Base-by-base conservation (phyloP, 2,329 filamentous ascomycete genomes). In the Aspergillus felis region DNA sequence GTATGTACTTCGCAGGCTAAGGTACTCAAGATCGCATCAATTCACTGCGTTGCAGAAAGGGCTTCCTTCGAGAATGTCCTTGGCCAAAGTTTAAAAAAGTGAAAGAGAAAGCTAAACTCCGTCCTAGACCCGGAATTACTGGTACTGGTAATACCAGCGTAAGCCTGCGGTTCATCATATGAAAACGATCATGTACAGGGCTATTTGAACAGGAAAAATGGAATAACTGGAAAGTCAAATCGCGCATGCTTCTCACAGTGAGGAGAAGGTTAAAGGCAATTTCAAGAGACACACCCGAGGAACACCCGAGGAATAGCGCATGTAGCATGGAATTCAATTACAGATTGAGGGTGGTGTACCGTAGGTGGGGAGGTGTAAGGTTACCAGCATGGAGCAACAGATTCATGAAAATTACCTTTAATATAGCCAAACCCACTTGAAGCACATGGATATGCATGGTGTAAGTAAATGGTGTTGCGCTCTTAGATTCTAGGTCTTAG, bases 61-160 rank as follows among this genome's bases (percentile, higher is more conserved):
- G 44, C 44, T 47, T 47, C 22, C 50, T 56, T 56, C 54, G 54
- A 56, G 54, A 56, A 56, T 29, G 48, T 52, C 54, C 54, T 42
- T 50, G n/a, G 50, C 50, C 46, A 56, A 50, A 50, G 44, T 56
- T 52, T 29, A 29, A 29, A 29, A 29, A 29, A 10, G 10, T 3
- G 4, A 29, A 29, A 53, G 22, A 29, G 53, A 24, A 24, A 53
- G 50, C 42, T 32, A 46, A 56, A 53, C 42, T 24, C 22, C 24
- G 50, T 41, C 27, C 24, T 17, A 25, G 28, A 1, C 41, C n/a
- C 32, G 44, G 29, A 42, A 24, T 38, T 17, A 24, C 10, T 48
- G 29, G 53, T 55, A 50, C 17, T 25, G 32, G 53, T 55, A 55
- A 55, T 55, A 55, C 53, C 12, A 17, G 1, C 5, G 32, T 38